These are phyloP conservation scores for Trifolium repens DNA, from an alignment of 306 rosid genomes.

Conservation along the genomic window DNA sequence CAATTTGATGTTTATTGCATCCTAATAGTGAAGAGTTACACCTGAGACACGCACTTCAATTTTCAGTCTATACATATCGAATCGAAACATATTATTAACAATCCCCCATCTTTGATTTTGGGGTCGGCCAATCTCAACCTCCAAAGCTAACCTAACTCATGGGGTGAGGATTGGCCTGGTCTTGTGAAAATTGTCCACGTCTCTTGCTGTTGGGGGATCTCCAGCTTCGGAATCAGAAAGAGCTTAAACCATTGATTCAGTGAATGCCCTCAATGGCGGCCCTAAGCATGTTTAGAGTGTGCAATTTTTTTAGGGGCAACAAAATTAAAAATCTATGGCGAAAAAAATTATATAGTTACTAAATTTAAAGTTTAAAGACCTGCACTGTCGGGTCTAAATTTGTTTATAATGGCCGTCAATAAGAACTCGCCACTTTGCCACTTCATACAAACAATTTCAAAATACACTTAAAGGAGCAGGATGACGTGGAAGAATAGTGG, in stretches of 20 bases:
- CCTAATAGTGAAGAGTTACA: conserved; percentile 7
- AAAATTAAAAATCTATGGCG: too few relatives aligned
- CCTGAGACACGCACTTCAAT: conserved; percentile 21
- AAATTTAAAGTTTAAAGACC: too few relatives aligned
- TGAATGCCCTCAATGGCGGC: not conserved
- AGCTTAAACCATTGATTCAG: conserved; percentile 26
- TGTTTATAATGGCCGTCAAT: too few relatives aligned
- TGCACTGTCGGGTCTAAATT: too few relatives aligned
- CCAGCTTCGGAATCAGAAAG: conserved; percentile 18
- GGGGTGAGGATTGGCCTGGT: not conserved
- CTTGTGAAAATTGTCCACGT: not conserved
- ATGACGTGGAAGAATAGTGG: too few relatives aligned
- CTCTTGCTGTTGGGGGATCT: conserved; percentile 10
- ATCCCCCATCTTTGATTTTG: not conserved
- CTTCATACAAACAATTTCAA: too few relatives aligned
- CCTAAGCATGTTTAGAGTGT: too few relatives aligned
- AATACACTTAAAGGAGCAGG: too few relatives aligned
- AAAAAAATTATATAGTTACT: too few relatives aligned
- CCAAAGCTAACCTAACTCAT: not conserved
- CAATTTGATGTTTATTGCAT: conserved; percentile 25
- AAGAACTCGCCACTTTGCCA: too few relatives aligned
- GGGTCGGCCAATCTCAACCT: not conserved
- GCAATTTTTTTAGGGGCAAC: too few relatives aligned
- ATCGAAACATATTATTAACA: conserved; percentile 21
- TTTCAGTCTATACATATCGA: conserved; percentile 7